Base-by-base conservation (phyloP, 2,329 filamentous ascomycete species). In the Akanthomyces dipterigenus region DNA sequence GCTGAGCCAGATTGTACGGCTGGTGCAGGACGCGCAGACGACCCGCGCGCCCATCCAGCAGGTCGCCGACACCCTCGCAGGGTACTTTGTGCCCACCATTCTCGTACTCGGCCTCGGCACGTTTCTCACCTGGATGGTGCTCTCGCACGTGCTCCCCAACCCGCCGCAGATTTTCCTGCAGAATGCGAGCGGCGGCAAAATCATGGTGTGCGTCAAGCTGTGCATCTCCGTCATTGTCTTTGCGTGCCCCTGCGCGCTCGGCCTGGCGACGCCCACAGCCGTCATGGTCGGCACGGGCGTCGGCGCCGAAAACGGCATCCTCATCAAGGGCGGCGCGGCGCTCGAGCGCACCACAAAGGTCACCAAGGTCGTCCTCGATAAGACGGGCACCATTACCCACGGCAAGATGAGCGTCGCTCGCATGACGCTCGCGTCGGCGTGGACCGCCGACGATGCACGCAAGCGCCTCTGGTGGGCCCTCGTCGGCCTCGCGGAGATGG, bases 281-380 rank as follows among this genome's bases (percentile, higher is more conserved):
- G 93, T 99, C 72, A 98, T 99, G 95, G 95, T 99, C 34, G 95
- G 95, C 48, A 98, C 95, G n/a, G 95, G 95, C 63, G 87, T 97
- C 36, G 95, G 95, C 55, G 95, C 95, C 2, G 90, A 97, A 74
- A 89, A 96, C 67, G 95, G 95, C 26, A 99, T 99, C 67, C 80
- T 99, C n/a, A 92, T 98, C 73, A 99, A 99, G 76, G 93, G 95
- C 60, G 95, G 95, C 61, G 93, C 91, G 45, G 92, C 93, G 34
- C 80, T 99, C 3, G 93, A 99, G 77, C 91, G 86, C 5, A 90
- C 92, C 0, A 98, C 92, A 9, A 93, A 91, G 73, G 84, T 98
- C 66, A 96, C 88, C 1, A 89, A 96, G 67, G 84, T 98, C 22
- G 89, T 98, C 18, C 84, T 98, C 24, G 93, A 98, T 78, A 98